phyloP scores from a whole-genome alignment of 768 basidiomycete genomes.

The Lactifluus rugatus region DNA sequence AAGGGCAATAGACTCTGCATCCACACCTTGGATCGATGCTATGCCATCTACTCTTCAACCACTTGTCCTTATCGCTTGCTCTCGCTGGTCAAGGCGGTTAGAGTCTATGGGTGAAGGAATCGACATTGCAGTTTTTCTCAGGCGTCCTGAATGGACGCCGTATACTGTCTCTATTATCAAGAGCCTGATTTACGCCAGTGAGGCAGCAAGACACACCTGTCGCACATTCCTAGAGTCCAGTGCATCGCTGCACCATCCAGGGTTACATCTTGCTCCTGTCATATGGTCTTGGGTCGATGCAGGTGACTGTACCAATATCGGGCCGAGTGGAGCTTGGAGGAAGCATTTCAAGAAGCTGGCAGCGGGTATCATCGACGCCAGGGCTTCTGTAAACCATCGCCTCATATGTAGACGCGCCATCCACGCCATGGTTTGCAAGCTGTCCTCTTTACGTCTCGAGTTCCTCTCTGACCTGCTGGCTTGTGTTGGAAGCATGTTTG shows the following conservation, averaged over 20 bases:
- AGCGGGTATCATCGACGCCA: constrained; percentile 10
- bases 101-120: constrained; percentile 17
- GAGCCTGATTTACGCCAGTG: constrained; percentile 35
- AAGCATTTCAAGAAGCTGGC: constrained; percentile 20
- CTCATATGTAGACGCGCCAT: constrained; percentile 7
- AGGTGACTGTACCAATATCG: background rate
- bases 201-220: constrained; percentile 7
- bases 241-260: constrained; percentile 3
- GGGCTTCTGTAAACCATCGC: background rate
- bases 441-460: constrained; percentile 1
- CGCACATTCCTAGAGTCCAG: constrained; percentile 21
- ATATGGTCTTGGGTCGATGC: constrained; percentile 20
- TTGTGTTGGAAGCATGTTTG: constrained; percentile 2
- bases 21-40: constrained; percentile 10
- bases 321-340: background rate
- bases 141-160: constrained; percentile 33
- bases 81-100: constrained; percentile 11
- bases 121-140: constrained; percentile 31
- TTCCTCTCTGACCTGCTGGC: constrained; percentile 7
- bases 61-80: background rate
- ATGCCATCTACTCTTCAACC: constrained; percentile 2
- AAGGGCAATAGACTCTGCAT: background rate
- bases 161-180: constrained; percentile 37
- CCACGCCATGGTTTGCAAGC: background rate
- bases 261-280: constrained; percentile 19